phyloP scores from a whole-genome alignment of 2,329 filamentous ascomycete species.

The Beauveria bassiana region DNA sequence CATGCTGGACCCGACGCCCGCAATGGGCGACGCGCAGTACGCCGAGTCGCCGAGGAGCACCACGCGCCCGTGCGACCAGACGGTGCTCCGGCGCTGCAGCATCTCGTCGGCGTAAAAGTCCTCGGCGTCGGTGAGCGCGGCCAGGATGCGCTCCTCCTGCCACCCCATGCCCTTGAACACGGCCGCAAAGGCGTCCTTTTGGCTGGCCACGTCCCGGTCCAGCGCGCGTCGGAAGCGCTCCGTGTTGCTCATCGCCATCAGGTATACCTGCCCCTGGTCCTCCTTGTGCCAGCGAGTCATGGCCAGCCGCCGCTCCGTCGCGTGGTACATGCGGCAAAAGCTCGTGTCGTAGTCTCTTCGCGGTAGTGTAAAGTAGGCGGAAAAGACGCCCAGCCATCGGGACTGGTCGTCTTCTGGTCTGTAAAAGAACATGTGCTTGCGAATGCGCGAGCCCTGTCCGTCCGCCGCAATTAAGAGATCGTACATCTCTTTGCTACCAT shows the following conservation, averaged over 20 bases:
- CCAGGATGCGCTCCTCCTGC: slow-evolving; percentile 6
- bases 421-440: slow-evolving; percentile 12
- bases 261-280: slow-evolving; percentile 1
- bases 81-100: slow-evolving; percentile 1
- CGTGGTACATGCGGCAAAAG: slow-evolving; percentile 8
- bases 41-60: slow-evolving; percentile 9
- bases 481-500: slow-evolving; percentile 33
- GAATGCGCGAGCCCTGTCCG: slow-evolving; percentile 27
- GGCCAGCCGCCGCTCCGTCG: slow-evolving; percentile 5
- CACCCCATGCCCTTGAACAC: slow-evolving; percentile 7
- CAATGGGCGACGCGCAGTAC: slow-evolving; percentile 9
- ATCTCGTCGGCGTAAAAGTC: slow-evolving; percentile 11
- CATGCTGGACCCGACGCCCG: slow-evolving; percentile 9
- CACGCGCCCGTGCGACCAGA: slow-evolving; percentile 2
- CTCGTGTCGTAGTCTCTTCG: slow-evolving; percentile 9
- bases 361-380: slow-evolving; percentile 6
- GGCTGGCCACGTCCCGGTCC: neutral
- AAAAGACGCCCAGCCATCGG: slow-evolving; percentile 6
- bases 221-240: slow-evolving; percentile 6
- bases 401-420: slow-evolving; percentile 1
- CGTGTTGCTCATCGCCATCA: slow-evolving; percentile 9
- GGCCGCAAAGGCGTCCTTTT: slow-evolving; percentile 5
- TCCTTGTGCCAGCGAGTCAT: slow-evolving; percentile 7
- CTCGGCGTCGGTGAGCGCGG: slow-evolving; percentile 5
- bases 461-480: slow-evolving; percentile 50